Evolutionary conservation across 768 basidiomycete species (phyloP).

Genomic region (Amyloporia xantha): DNA sequence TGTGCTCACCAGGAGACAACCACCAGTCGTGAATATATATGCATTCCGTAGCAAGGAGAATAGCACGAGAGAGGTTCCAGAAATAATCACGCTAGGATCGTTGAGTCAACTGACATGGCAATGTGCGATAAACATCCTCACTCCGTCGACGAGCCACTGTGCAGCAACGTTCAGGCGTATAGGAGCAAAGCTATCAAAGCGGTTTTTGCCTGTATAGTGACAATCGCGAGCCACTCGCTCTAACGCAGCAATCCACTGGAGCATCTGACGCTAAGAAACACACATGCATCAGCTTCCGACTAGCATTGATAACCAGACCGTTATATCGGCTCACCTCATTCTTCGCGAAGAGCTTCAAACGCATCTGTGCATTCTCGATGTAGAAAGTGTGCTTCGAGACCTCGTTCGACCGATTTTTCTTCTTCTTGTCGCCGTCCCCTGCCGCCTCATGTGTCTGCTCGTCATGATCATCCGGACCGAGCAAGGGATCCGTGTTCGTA

Average conservation of each 20-base stretch:
- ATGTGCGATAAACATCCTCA: constrained; percentile 32
- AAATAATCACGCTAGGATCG: constrained; percentile 82
- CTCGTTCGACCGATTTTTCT: constrained; percentile 43
- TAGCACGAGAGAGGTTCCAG: constrained; percentile 92
- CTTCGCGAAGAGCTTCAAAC: constrained; percentile 78
- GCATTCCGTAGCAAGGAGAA: constrained; percentile 77
- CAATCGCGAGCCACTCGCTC: constrained; percentile 72
- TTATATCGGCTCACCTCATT: constrained; percentile 55
- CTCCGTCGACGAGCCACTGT: constrained; percentile 98
- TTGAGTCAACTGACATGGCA: constrained; percentile 1
- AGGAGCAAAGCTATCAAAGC: constrained; percentile 94
- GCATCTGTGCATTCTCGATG: constrained; percentile 85
- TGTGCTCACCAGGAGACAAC: constrained; percentile 70
- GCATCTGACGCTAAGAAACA: constrained; percentile 74
- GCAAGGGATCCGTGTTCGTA: constrained; percentile 60
- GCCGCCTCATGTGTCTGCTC: constrained; percentile 30
- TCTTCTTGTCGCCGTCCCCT: constrained; percentile 3
- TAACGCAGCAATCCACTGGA: constrained; percentile 92
- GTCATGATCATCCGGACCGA: constrained; percentile 20
- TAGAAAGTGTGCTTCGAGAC: constrained; percentile 94
- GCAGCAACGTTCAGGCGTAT: constrained; percentile 89
- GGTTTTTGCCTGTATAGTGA: constrained; percentile 72
- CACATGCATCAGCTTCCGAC: neutral
- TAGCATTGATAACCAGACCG: neutral
- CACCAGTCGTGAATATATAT: constrained; percentile 99